Percentiles rank a stretch among this genome's conserved stretches.
phyloP scores from a whole-genome alignment of 805 yeast species.

The Myxozyma neotropica region DNA sequence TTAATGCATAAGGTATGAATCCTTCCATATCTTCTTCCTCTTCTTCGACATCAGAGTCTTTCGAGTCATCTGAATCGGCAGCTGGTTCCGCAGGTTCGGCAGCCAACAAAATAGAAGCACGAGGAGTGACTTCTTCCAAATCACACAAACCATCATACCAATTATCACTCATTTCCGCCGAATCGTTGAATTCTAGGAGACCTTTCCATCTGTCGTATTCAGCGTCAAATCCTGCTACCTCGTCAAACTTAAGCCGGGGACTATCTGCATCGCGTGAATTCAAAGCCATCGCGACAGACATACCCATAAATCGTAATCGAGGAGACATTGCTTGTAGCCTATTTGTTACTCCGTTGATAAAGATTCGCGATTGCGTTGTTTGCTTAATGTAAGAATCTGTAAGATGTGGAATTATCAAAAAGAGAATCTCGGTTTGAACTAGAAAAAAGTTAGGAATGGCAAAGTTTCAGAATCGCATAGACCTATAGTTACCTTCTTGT shows the following conservation, averaged over 20 bases:
- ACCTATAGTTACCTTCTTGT: conserved; percentile 18
- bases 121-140: neutral
- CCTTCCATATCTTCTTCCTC: conserved; percentile 41
- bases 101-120: neutral
- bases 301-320: conserved; percentile 55
- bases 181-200: conserved; percentile 23
- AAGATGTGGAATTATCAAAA: conserved; percentile 20
- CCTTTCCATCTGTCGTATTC: conserved; percentile 28
- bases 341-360: conserved; percentile 56
- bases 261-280: conserved; percentile 29
- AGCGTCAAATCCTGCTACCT: conserved; percentile 33
- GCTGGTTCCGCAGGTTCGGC: neutral
- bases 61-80: neutral
- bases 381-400: neutral
- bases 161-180: conserved; percentile 12
- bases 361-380: conserved; percentile 43
- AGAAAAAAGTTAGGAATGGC: neutral
- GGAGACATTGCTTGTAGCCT: conserved; percentile 55
- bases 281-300: conserved; percentile 56
- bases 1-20: conserved; percentile 37
- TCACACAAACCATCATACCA: conserved; percentile 32
- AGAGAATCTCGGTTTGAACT: conserved; percentile 15
- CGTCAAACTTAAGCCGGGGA: conserved; percentile 38
- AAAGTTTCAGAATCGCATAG: neutral
- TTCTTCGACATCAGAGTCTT: conserved; percentile 11